Conservation (phyloP, 2,329 filamentous ascomycete species). For the Penicillium rolfsii region DNA sequence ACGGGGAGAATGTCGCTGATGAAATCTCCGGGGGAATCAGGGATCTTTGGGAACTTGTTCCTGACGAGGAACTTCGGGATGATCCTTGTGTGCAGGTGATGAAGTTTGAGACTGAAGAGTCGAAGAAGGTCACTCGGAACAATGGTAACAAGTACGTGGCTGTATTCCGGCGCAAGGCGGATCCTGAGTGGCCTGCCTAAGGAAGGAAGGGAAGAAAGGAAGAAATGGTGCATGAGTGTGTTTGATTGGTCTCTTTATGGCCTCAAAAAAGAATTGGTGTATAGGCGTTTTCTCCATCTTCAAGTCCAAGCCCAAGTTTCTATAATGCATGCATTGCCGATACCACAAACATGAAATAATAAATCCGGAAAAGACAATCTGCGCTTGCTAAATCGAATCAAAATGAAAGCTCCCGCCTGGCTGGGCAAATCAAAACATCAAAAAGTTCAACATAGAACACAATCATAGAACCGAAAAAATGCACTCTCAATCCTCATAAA, state of each 20-base stretch:
- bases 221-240: background rate
- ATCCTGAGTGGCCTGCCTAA: slow-evolving; percentile 69
- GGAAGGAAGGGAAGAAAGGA: background rate
- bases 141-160: slow-evolving; percentile 89
- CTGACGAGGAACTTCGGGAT: slow-evolving; percentile 57
- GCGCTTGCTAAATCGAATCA: slow-evolving; percentile 17
- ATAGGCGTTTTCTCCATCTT: slow-evolving; percentile 16
- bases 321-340: slow-evolving; percentile 25
- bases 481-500: slow-evolving; percentile 15
- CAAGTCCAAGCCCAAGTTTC: slow-evolving; percentile 4
- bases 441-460: slow-evolving; percentile 9
- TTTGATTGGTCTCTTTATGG: slow-evolving; percentile 3
- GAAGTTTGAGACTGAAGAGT: slow-evolving; percentile 86
- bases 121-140: slow-evolving; percentile 93
- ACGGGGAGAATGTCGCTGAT: slow-evolving; percentile 62
- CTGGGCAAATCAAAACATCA: background rate
- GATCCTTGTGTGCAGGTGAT: slow-evolving; percentile 65
- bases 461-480: slow-evolving; percentile 14
- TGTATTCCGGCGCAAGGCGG: slow-evolving; percentile 77
- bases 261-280: slow-evolving; percentile 17
- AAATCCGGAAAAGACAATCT: slow-evolving; percentile 13
- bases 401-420: slow-evolving; percentile 2
- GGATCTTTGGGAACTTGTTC: slow-evolving; percentile 73
- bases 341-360: slow-evolving; percentile 11
- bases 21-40: slow-evolving; percentile 58